phyloP scores from a whole-genome alignment of 2,329 filamentous ascomycete genomes.

The Pestalotiopsis sp. region DNA sequence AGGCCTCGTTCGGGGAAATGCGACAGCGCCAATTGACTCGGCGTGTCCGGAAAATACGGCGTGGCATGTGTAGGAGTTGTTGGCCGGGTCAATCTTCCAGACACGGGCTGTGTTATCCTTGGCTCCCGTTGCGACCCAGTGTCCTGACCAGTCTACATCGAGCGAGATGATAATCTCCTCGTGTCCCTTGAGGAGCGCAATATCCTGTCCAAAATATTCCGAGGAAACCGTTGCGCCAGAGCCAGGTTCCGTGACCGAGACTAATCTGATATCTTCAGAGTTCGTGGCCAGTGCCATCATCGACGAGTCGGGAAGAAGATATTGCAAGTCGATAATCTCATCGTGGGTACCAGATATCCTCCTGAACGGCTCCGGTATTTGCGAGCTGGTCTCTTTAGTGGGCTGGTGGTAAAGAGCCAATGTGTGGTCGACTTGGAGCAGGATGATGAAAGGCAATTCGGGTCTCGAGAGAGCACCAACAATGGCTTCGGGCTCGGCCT shows the following conservation, averaged over 20 bases:
- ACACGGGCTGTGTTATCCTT: constrained; percentile 95
- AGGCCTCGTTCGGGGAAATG: constrained; percentile 74
- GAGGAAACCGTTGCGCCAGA: constrained; percentile 34
- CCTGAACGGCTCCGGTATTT: constrained; percentile 60
- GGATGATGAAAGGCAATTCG: constrained; percentile 71
- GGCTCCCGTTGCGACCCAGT: constrained; percentile 93
- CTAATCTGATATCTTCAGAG: constrained; percentile 86
- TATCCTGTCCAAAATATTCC: constrained; percentile 85
- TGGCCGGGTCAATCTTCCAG: constrained; percentile 82
- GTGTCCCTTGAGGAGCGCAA: constrained; percentile 85
- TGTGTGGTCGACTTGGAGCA: constrained; percentile 88
- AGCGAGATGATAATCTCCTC: constrained; percentile 95
- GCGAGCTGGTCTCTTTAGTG: constrained; percentile 39
- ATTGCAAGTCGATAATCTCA: constrained; percentile 93
- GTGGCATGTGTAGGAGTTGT: constrained; percentile 77
- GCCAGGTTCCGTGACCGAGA: constrained; percentile 65
- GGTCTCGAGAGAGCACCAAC: constrained; percentile 71
- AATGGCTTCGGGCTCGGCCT: constrained; percentile 67
- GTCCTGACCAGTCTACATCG: constrained; percentile 94
- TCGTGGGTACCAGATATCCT: constrained; percentile 96
- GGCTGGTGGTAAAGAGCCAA: constrained; percentile 69
- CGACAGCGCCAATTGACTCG: constrained; percentile 89
- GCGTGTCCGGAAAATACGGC: constrained; percentile 88
- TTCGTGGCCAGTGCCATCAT: constrained; percentile 92
- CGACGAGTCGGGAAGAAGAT: constrained; percentile 78